Base-by-base conservation (phyloP, 768 basidiomycete genomes). In the Butyriboletus loyo region DNA sequence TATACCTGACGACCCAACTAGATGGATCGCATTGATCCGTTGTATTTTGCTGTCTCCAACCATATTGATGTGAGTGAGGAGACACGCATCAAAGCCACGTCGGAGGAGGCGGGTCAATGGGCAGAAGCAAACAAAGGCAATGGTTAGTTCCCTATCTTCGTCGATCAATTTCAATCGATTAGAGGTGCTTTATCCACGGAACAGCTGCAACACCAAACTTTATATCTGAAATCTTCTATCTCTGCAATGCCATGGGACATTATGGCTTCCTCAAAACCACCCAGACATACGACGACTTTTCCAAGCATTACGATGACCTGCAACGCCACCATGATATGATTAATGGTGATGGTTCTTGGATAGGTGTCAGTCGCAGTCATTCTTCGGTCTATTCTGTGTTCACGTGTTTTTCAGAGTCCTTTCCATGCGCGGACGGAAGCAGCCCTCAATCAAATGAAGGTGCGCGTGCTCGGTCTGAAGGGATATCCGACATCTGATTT, bases 201-300 rank as follows among this genome's bases (percentile, higher is more conserved):
- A 61, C 61, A 84, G 84, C 79, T n/a, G 66, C 82, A 4, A 66
- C 85, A 6, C 85, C 89, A 3, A 97, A 97, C 66, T 99, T 99
- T 70, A 92, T 98, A 56, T 92, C 96, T 7, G 87, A 98, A 39
- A 83, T 97, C 19, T 98, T 98, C 75, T 98, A 90, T 74, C 78
- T 98, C 39, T 78, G 87, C 8, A 80, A 90, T 43, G 87, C 92
- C 0, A 88, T 87, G 76, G 86, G 89, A 50, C 96, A 99, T 71
- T 87, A 92, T 51, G 96, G 95, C 4, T 82, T 89, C 54, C 78
- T 89, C 58, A 86, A 82, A 66, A 91, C 92, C 1, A 86, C 95
- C 40, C 84, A 84, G 36, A 84, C 79, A 5, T 86, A 84, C 58
- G 85, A 84, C 13, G 86, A 89, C 46, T 75, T 92, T 24, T 77